Evolutionary conservation across 371 early-diverging fungal genomes (phyloP), one percentile per base, ranked within the genome.

Genomic region (Mucor plumbeus): DNA sequence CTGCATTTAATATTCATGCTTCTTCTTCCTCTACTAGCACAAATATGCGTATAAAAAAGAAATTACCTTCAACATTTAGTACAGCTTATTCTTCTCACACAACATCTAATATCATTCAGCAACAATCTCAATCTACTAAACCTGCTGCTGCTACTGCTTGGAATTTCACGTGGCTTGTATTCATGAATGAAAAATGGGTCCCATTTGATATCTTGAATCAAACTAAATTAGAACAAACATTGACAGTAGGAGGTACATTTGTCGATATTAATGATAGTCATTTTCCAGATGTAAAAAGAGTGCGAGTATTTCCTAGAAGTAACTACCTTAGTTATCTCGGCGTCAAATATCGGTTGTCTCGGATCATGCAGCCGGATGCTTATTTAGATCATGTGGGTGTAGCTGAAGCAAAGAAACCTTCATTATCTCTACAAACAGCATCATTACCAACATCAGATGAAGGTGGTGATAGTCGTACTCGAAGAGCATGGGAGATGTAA

Each of bases 301-400:
- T 78, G 13, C 69, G 78, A 26, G 78, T 74, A 31, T 78, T 78
- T 64, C 78, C 78, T 19, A 70, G 59, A 48, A 70, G 67, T 43
- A 74, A 72, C 44, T 78, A 78, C 35, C 67, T 78, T 34, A 78
- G 78, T 38, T 78, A 78, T 61, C 67, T 78, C 47, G 78, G 78
- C 15, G 67, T 78, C 35, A 78, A 78, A 38, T 78, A 78, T 63
- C 69, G 75, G 48, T 65, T 78, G 39, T 74, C 75, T 55, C 74
- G 79, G 44, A 74, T 75, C 55, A 69, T 78, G 69, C 76, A 78
- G 63, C 76, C 79, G n/a, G 79, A 75, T 65, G 74, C 74, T 56
- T 75, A 71, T 69, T 66, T 73, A 60, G 71, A 75, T 67, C 75
- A 74, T 64, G 72, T 69, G 50, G 43, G 66, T 13, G 50, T 68